Percentiles rank a stretch among this genome's conserved stretches.
These are phyloP conservation scores for Fonsecaea nubica DNA, from an alignment of 2,329 filamentous ascomycete species.

Conservation along the genomic window DNA sequence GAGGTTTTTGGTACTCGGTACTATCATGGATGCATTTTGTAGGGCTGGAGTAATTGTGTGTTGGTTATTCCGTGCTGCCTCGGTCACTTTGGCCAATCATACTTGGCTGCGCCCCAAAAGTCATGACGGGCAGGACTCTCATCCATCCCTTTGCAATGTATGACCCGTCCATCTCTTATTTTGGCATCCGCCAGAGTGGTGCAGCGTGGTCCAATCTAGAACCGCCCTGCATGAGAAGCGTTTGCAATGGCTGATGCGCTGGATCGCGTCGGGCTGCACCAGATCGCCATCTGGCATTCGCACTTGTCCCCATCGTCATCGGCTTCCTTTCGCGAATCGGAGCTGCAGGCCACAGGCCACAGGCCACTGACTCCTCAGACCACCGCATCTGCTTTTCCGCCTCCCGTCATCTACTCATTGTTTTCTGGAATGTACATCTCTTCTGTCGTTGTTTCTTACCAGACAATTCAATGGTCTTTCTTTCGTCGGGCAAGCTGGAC, in stretches of 20 bases:
- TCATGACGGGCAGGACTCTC: not conserved
- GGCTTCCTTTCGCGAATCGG: constrained; percentile 19
- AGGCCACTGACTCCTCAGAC: constrained; percentile 55
- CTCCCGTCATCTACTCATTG: not conserved
- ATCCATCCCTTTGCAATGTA: not conserved
- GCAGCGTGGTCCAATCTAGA: not conserved
- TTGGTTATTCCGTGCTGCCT: not conserved
- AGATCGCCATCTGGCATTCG: constrained; percentile 13
- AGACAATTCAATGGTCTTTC: not conserved
- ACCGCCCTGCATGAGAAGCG: not conserved
- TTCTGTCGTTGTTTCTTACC: not conserved
- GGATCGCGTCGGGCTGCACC: not conserved
- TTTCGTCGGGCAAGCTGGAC: not conserved
- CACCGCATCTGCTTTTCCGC: constrained; percentile 47
- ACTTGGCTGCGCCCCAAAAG: not conserved
- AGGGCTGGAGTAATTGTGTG: not conserved
- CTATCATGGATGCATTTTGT: not conserved
- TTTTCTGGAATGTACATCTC: constrained; percentile 3
- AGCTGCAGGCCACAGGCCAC: constrained; percentile 9
- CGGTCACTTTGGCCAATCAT: not conserved
- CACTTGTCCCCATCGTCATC: constrained; percentile 17
- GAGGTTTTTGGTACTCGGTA: not conserved
- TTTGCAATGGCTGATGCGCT: not conserved
- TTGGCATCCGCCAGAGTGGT: not conserved
- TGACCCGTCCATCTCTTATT: not conserved